A percentile compares a stretch with the other conserved stretches of the same genome.
phyloP scores from a whole-genome alignment of 768 basidiomycete species.

The Cyathus striatus region DNA sequence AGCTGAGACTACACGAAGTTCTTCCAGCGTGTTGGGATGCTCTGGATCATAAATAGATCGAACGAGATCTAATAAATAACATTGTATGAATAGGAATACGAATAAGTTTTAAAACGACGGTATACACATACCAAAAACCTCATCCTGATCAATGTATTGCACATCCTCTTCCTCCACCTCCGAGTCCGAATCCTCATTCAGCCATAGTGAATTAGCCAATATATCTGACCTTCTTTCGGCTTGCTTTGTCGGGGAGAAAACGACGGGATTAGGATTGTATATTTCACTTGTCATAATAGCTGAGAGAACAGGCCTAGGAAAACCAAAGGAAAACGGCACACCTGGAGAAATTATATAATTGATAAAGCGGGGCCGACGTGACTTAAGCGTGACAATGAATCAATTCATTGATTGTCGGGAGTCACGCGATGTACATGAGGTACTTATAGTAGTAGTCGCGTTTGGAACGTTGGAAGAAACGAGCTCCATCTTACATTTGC shows the following conservation, averaged over 20 bases:
- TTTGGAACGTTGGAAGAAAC: no score
- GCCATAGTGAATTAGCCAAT: constrained; percentile 55
- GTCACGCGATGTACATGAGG: no score
- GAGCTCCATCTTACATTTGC: no score
- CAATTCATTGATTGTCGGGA: no score
- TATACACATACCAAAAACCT: constrained; percentile 73
- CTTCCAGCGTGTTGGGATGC: constrained; percentile 90
- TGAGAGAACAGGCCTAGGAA: no score
- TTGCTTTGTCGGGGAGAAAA: constrained; percentile 57
- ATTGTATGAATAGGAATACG: background rate
- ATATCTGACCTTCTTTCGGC: constrained; percentile 36
- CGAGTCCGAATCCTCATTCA: constrained; percentile 37
- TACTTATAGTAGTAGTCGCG: no score
- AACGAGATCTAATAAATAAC: constrained; percentile 65
- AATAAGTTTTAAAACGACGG: background rate
- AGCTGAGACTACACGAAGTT: constrained; percentile 90
- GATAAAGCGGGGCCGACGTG: no score
- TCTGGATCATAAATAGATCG: constrained; percentile 93
- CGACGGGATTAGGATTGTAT: constrained; percentile 88
- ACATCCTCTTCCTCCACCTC: constrained; percentile 48
- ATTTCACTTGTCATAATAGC: constrained; percentile 50
- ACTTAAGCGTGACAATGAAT: no score
- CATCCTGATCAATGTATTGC: constrained; percentile 84
- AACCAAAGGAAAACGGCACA: no score
- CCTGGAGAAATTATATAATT: no score